Evolutionary conservation across 2,329 filamentous ascomycete genomes (phyloP).

Genomic region (Phialophora chinensis): DNA sequence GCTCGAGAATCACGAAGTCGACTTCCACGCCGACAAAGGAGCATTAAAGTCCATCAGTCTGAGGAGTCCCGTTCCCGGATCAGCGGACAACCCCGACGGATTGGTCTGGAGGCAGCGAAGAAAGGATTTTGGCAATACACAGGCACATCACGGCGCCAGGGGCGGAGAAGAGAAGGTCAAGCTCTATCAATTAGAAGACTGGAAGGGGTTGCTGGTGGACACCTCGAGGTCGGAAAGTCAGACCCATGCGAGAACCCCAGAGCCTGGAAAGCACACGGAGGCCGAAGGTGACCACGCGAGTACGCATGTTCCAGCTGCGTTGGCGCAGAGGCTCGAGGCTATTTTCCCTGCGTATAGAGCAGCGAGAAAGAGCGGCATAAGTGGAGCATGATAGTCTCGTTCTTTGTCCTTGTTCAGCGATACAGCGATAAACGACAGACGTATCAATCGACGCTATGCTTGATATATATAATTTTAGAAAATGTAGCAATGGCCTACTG

Average conservation of each 20-base stretch:
- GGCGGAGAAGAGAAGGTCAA: neutral
- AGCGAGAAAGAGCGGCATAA: neutral
- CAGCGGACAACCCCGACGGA: neutral
- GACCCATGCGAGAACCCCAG: neutral
- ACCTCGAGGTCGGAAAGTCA: neutral
- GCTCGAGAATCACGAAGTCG: constrained; percentile 27
- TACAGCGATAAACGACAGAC: neutral
- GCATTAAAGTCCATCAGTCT: constrained; percentile 22
- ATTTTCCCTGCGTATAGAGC: constrained; percentile 19
- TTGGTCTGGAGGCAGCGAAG: constrained; percentile 4
- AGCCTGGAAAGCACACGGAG: neutral
- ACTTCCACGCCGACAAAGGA: constrained; percentile 33
- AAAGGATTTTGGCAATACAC: neutral
- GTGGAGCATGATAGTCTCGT: neutral
- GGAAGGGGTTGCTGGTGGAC: neutral
- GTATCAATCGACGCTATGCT: neutral
- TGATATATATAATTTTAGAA: neutral
- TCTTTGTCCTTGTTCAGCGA: neutral
- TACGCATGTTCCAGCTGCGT: constrained; percentile 6
- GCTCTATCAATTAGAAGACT: neutral
- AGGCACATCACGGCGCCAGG: neutral
- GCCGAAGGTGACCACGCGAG: neutral
- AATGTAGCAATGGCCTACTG: neutral
- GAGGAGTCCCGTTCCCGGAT: neutral
- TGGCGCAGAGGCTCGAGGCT: constrained; percentile 22